Evolutionary conservation across 2,329 filamentous ascomycete genomes (phyloP), one percentile per base, ranked within the genome.

Genomic region (Aspergillus fijiensis): DNA sequence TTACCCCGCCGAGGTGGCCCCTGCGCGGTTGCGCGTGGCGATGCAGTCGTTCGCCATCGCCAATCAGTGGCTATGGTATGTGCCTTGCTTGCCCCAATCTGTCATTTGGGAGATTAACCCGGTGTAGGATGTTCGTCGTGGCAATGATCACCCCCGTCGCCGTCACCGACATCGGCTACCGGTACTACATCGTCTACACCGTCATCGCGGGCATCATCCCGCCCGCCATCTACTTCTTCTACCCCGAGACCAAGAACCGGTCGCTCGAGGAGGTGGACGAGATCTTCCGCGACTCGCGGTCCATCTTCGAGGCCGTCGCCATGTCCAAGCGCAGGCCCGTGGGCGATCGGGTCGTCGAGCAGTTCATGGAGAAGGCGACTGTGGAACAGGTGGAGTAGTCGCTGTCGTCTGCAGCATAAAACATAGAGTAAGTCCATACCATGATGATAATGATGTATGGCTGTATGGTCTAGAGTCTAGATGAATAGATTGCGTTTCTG

Each of bases 81-180:
- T 14, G 33, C 31, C 31, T 33, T 9, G 31, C 19, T 21, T 21
- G 7, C 7, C 31, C 31, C 31, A 33, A 3, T 33, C 31, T 4
- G 9, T 33, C 31, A 9, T 10, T 2, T 9, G 2, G 1, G 4
- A 23, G 4, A 5, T 7, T 29, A 9, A 58, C 64, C 51, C 35
- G 19, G 53, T 42, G 25, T 45, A 65, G 61, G 58, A 67, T 64
- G 53, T 68, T 68, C 31, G 58, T 68, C 21, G 66, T 67, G 0
- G 59, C 60, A 2, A 64, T 67, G 62, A 60, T 68, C 49, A 67
- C 66, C 4, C 65, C 65, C 2, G 64, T 68, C 12, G 62, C 66
- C 1, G 54, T 67, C 23, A 55, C 60, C 12, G 63, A 49, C 19
- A 66, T 68, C 31, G 61, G 63, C 1, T 67, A 63, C 45, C 56